Conservation (phyloP, 2,329 filamentous ascomycete genomes). For the Dryadomyces quercivorus region DNA sequence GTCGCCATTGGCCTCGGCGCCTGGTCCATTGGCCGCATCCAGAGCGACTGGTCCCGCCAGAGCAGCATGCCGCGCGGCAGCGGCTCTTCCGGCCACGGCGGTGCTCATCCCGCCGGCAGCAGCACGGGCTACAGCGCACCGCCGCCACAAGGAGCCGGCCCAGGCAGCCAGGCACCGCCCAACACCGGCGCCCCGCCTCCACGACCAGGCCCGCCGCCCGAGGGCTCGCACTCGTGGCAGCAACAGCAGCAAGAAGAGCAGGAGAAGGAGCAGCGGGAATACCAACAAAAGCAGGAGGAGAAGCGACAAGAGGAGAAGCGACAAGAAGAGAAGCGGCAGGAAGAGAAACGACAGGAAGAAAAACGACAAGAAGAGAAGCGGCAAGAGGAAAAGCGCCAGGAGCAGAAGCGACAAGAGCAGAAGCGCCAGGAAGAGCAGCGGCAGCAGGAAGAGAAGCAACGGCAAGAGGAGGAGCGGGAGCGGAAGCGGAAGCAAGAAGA, state of each 20-base stretch:
- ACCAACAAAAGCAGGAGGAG: neutral
- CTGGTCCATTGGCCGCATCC: slow-evolving; percentile 62
- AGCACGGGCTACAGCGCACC: slow-evolving; percentile 19
- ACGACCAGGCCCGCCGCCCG: slow-evolving; percentile 9
- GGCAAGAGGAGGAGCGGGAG: neutral
- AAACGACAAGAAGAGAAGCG: slow-evolving; percentile 7
- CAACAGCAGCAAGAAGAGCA: slow-evolving; percentile 12
- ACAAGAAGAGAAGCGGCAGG: slow-evolving; percentile 32
- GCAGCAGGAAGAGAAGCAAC: slow-evolving; percentile 32
- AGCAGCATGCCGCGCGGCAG: neutral
- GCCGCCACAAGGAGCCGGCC: neutral
- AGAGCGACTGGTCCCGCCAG: slow-evolving; percentile 29
- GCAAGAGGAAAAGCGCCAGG: neutral
- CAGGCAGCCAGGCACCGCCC: slow-evolving; percentile 8
- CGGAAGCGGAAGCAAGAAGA: neutral
- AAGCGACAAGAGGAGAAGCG: slow-evolving; percentile 38
- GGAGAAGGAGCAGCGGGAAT: neutral
- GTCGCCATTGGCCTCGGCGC: slow-evolving; percentile 63
- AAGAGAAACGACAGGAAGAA: slow-evolving; percentile 16
- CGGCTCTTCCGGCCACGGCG: neutral
- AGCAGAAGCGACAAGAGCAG: slow-evolving; percentile 24
- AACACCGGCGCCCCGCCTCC: slow-evolving; percentile 8
- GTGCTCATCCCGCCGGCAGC: neutral
- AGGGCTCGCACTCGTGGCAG: neutral
- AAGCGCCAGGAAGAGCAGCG: slow-evolving; percentile 31